A percentile compares a stretch with the other conserved stretches of the same genome.
Evolutionary conservation across 2,329 filamentous ascomycete genomes (phyloP).

Genomic region (Pseudomassariella vexata): DNA sequence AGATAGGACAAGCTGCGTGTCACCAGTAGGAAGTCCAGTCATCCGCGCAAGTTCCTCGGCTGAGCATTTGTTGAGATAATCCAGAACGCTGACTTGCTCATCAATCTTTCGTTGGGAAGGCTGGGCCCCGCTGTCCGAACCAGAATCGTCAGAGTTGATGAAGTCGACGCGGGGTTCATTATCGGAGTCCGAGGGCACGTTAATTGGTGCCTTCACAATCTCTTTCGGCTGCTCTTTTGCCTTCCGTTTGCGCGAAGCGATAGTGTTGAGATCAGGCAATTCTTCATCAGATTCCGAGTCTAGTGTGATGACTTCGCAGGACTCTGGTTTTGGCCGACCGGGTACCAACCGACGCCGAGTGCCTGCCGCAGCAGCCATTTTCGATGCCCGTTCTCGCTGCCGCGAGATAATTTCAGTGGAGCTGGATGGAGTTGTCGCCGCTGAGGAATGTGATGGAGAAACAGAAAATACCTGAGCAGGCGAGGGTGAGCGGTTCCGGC

Average conservation of each 20-base stretch:
- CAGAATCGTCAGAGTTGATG: constrained; percentile 5
- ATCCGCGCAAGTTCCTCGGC: constrained; percentile 75
- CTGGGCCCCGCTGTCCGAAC: constrained; percentile 3
- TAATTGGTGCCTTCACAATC: constrained; percentile 2
- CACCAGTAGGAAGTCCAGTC: constrained; percentile 65
- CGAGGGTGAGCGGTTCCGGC: constrained; percentile 18
- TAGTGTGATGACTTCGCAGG: constrained; percentile 8
- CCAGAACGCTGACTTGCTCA: constrained; percentile 53
- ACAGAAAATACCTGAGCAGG: constrained; percentile 23
- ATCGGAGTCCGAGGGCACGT: constrained; percentile 2
- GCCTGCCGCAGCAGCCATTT: constrained; percentile 1
- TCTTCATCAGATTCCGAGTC: constrained; percentile 14
- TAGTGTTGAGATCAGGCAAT: constrained; percentile 1
- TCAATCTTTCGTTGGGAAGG: constrained; percentile 4
- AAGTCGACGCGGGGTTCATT: background rate
- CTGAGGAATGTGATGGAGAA: constrained; percentile 23
- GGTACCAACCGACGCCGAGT: constrained; percentile 9
- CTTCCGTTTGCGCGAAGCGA: constrained; percentile 17
- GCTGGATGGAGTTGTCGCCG: constrained; percentile 18
- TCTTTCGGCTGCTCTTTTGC: constrained; percentile 4
- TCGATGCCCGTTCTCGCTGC: constrained; percentile 3
- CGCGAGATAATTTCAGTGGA: background rate
- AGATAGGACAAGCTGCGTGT: constrained; percentile 63
- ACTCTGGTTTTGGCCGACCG: too few species aligned
- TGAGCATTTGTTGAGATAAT: constrained; percentile 78